Base-by-base conservation (phyloP, 2,329 filamentous ascomycete genomes). In the Myrmaecium sp. region DNA sequence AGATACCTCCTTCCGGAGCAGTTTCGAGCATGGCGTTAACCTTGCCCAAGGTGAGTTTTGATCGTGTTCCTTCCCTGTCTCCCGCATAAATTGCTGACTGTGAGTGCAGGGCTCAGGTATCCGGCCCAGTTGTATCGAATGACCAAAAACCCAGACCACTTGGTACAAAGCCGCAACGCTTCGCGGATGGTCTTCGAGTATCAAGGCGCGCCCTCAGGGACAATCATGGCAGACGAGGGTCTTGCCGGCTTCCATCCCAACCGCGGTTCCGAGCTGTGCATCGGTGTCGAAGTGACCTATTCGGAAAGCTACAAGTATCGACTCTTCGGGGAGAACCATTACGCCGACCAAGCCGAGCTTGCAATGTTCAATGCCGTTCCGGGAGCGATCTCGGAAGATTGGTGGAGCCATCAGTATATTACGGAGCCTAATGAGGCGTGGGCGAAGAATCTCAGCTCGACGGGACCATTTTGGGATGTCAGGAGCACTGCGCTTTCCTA, bases 371-470 rank as follows among this genome's bases (percentile, higher is more conserved):
- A 65, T 32, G 57, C 61, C 2, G 38, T 64, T 4, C 60, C 60
- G 2, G 58, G 51, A 4, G 56, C 55, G 34, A 39, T 63, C 13
- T 53, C 51, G 13, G 47, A 50, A 3, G 52, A 64, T 32, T 62
- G 58, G 51, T 65, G 60, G 60, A 49, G 52, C 14, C 62, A 63
- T 38, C 58, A 64, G 36, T 66, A 66, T 30, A 50, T 65, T 30
- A 46, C 51, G 3, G 51, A 63, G 33, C 52, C 54, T 1, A 65
- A 64, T 29, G 57, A 63, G 9, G 21, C 27, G 5, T 29, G 27
- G 27, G 21, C 17, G 6, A 14, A 10, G 5, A 14, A 29, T n/a
- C n/a, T n/a, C n/a, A n/a, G n/a, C n/a, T n/a, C 47, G 5, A 40
- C 30, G 21, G 49, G 46, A 5, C 60, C 56, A 0, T 68, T 64